Conservation (phyloP, 495 filamentous ascomycete genomes). For the Entonaema liquescens region DNA sequence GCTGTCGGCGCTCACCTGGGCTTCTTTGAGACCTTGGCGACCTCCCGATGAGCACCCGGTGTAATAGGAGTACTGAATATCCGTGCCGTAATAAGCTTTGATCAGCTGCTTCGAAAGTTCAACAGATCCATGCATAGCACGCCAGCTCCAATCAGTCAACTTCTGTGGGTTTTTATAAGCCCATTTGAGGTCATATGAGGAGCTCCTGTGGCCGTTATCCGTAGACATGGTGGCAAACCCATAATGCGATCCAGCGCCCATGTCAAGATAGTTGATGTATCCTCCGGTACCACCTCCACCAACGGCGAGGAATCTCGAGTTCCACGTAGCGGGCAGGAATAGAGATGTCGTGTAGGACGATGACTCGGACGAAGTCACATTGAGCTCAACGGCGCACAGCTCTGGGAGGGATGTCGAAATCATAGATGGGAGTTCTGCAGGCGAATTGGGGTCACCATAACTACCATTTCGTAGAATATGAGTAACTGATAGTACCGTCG, state of each 20-base stretch:
- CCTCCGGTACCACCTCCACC: constrained; percentile 31
- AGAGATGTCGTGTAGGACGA: constrained; percentile 57
- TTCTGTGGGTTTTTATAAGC: constrained; percentile 52
- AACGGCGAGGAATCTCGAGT: constrained; percentile 23
- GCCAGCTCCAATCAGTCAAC: constrained; percentile 56
- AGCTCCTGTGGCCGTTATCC: constrained; percentile 62
- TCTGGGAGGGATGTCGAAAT: constrained; percentile 47
- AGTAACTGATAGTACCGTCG: constrained; percentile 7
- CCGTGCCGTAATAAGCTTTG: constrained; percentile 49
- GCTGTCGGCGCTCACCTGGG: constrained; percentile 56
- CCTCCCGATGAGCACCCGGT: constrained; percentile 65
- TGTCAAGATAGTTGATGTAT: constrained; percentile 33
- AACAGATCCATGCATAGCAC: constrained; percentile 62
- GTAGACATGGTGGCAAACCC: constrained; percentile 65
- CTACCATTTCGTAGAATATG: constrained; percentile 12
- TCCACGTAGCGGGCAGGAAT: constrained; percentile 54
- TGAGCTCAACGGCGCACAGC: constrained; percentile 57
- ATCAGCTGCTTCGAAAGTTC: constrained; percentile 47
- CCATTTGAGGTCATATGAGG: constrained; percentile 53
- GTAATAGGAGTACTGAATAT: constrained; percentile 59
- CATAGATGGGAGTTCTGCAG: neutral
- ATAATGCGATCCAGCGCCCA: constrained; percentile 41
- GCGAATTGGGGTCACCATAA: constrained; percentile 6
- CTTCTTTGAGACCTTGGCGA: constrained; percentile 60
- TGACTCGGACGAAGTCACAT: constrained; percentile 53